Evolutionary conservation across 2,329 filamentous ascomycete genomes (phyloP).

Genomic region (Penicillium sp.): DNA sequence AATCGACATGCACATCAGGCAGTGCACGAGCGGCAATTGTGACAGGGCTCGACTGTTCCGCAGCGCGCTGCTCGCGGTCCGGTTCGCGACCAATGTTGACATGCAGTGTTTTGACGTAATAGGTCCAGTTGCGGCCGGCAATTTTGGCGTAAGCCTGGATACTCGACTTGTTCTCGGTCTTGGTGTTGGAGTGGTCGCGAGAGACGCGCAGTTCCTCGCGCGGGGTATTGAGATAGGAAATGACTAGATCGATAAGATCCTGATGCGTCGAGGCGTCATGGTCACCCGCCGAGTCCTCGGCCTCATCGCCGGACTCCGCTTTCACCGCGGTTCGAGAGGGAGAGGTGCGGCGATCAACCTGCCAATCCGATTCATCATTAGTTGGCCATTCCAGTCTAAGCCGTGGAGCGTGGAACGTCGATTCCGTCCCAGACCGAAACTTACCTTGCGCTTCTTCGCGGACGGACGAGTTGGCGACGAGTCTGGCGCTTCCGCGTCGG

Average conservation of each 20-base stretch:
- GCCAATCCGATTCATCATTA: conserved; percentile 10
- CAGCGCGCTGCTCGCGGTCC: conserved; percentile 40
- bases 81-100: conserved; percentile 48
- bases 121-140: conserved; percentile 48
- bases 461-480: conserved; percentile 46
- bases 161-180: conserved; percentile 43
- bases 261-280: conserved; percentile 40
- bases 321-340: conserved; percentile 31
- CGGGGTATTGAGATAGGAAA: conserved; percentile 42
- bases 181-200: conserved; percentile 43
- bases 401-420: conserved; percentile 1
- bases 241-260: conserved; percentile 45
- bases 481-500: conserved; percentile 43
- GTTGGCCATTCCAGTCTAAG: conserved; percentile 5
- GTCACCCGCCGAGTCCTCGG: conserved; percentile 40
- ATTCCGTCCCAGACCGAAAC: conserved; percentile 14
- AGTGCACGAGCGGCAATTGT: conserved; percentile 41
- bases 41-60: conserved; percentile 45
- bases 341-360: conserved; percentile 34
- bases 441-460: conserved; percentile 47
- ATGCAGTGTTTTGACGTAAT: conserved; percentile 46
- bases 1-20: conserved; percentile 70
- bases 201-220: conserved; percentile 43
- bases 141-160: conserved; percentile 49
- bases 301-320: conserved; percentile 38